Evolutionary conservation across 225 moss, liverwort and hornwort species (phyloP).

Genomic region (Neckera pumila): DNA sequence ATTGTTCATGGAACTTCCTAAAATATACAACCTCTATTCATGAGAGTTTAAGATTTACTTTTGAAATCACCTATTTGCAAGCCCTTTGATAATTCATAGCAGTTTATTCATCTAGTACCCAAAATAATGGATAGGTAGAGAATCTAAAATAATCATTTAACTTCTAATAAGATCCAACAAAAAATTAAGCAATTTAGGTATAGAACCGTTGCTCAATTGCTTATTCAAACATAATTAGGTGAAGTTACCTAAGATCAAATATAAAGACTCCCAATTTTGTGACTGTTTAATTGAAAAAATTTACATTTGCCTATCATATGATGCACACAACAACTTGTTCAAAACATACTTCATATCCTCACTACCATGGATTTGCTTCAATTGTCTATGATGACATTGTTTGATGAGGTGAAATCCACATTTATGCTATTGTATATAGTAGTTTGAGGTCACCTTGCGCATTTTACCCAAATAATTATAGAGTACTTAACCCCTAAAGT

Average conservation of each 20-base stretch:
- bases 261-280: not conserved
- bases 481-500: too few species aligned
- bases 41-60: not conserved
- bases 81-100: not conserved
- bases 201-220: not conserved
- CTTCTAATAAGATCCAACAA: not conserved
- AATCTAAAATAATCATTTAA: not conserved
- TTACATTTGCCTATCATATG: not conserved
- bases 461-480: not conserved
- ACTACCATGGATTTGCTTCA: not conserved
- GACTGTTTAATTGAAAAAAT: not conserved
- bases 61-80: not conserved
- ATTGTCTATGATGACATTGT: not conserved
- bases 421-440: rapidly evolving
- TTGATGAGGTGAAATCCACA: rapidly evolving
- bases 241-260: not conserved
- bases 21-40: not conserved
- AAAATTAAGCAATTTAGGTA: too few species aligned
- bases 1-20: rapidly evolving
- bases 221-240: not conserved
- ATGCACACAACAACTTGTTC: not conserved
- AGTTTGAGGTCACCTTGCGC: not conserved
- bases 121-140: not conserved
- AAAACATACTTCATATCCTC: not conserved
- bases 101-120: not conserved